phyloP scores from a whole-genome alignment of 352 stramenopile species.

The Porosira glacialis region DNA sequence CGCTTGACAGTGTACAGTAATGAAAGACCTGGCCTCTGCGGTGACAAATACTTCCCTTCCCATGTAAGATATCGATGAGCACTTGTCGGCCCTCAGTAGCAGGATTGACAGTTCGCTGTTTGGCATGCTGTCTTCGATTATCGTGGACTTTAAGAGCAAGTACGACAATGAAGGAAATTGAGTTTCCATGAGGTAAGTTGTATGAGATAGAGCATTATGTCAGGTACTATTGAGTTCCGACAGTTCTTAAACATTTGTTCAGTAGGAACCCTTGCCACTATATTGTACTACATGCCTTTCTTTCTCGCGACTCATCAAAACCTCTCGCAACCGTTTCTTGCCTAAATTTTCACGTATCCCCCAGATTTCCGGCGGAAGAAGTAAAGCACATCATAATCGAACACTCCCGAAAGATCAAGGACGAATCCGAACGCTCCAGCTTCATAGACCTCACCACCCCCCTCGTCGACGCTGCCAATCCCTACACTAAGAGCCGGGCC shows the following conservation, averaged over 20 bases:
- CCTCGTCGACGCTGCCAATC: slow-evolving; percentile 66
- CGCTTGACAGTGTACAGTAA: too few relatives aligned
- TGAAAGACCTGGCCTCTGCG: slow-evolving; percentile 84
- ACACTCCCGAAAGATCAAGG: slow-evolving; percentile 42
- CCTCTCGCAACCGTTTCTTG: too few relatives aligned
- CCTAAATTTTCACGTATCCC: too few relatives aligned
- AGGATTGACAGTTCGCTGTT: slow-evolving; percentile 91
- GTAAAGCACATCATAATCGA: slow-evolving; percentile 61
- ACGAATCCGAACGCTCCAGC: slow-evolving; percentile 59
- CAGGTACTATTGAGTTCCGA: too few relatives aligned
- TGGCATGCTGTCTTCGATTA: slow-evolving; percentile 81
- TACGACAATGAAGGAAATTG: too few relatives aligned
- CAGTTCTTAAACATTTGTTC: too few relatives aligned
- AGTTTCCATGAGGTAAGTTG: too few relatives aligned
- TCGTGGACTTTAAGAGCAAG: slow-evolving; percentile 62
- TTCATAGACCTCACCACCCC: slow-evolving; percentile 72
- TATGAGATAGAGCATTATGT: too few relatives aligned
- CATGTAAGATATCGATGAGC: slow-evolving; percentile 91
- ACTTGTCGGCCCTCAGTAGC: slow-evolving; percentile 93
- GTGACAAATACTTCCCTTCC: slow-evolving; percentile 84
- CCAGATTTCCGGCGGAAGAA: slow-evolving; percentile 67
- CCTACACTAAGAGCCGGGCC: slow-evolving; percentile 74
- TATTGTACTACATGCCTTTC: too few relatives aligned
- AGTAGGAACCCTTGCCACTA: too few relatives aligned
- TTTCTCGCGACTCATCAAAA: too few relatives aligned